These are phyloP conservation scores for Trypethelium eluteriae DNA, from an alignment of 495 filamentous ascomycete genomes.

Conservation along the genomic window DNA sequence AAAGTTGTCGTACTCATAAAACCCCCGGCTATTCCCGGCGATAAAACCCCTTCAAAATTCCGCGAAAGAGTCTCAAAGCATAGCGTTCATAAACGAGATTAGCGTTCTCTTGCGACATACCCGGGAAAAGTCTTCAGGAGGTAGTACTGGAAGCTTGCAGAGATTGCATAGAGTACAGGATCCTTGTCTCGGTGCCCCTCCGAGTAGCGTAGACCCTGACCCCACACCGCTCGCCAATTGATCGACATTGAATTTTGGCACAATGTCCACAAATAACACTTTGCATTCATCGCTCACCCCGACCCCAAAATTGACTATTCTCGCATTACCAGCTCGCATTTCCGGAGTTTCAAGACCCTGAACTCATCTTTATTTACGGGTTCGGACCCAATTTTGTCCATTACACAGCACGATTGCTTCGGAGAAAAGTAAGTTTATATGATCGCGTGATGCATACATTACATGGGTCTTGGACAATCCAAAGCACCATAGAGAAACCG, in stretches of 20 bases:
- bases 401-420: neutral
- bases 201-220: neutral
- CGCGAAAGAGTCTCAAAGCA: too few species aligned
- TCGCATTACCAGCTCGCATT: neutral
- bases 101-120: too few species aligned
- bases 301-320: neutral
- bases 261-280: constrained; percentile 6
- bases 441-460: constrained; percentile 3
- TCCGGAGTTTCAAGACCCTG: neutral
- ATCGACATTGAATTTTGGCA: constrained; percentile 10
- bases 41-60: too few species aligned
- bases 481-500: neutral
- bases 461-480: neutral
- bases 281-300: neutral
- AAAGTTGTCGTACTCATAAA: too few species aligned
- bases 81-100: too few species aligned
- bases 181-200: too few species aligned
- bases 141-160: too few species aligned
- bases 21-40: too few species aligned
- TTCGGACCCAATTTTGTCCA: neutral
- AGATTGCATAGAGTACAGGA: too few species aligned
- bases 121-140: too few species aligned
- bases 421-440: neutral
- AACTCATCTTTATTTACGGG: neutral
- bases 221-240: constrained; percentile 4